A percentile compares a stretch with the other conserved stretches of the same genome.
These are phyloP conservation scores for Puccinia coronata DNA, from an alignment of 1,284 basidiomycete genomes.

Conservation along the genomic window DNA sequence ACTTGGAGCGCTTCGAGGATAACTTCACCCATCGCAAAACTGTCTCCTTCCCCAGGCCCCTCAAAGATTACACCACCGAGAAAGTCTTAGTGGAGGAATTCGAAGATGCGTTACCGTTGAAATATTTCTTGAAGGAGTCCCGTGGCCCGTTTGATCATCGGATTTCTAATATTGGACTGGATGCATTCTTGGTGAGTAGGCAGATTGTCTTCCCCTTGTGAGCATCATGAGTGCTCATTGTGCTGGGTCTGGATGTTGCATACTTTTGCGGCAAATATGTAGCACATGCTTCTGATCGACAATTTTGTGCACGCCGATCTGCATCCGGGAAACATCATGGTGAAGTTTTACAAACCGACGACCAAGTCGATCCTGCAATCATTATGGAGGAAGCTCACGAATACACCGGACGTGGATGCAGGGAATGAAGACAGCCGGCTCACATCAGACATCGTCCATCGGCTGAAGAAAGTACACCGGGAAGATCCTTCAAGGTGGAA, in stretches of 20 bases:
- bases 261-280: constrained; percentile 49
- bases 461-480: constrained; percentile 1
- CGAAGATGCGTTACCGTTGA: constrained; percentile 87
- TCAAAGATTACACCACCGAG: constrained; percentile 74
- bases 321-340: constrained; percentile 94
- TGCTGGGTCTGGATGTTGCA: constrained; percentile 6
- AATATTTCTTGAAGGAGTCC: constrained; percentile 78
- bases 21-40: constrained; percentile 77
- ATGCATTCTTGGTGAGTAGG: constrained; percentile 80
- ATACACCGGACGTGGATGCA: constrained; percentile 5
- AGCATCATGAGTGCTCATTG: neutral
- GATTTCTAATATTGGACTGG: constrained; percentile 87
- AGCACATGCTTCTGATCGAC: constrained; percentile 97
- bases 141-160: constrained; percentile 86
- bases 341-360: constrained; percentile 85
- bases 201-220: neutral
- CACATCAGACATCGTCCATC: constrained; percentile 30
- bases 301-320: constrained; percentile 97
- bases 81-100: constrained; percentile 89
- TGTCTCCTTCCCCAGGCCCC: constrained; percentile 84
- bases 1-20: constrained; percentile 78
- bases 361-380: constrained; percentile 61
- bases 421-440: constrained; percentile 13
- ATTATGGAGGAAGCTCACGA: constrained; percentile 50
- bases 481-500: constrained; percentile 70